Percentiles rank a stretch among this genome's conserved stretches.
Conservation (phyloP, 371 early-diverging fungal genomes). For the Chytridium lagenaria region DNA sequence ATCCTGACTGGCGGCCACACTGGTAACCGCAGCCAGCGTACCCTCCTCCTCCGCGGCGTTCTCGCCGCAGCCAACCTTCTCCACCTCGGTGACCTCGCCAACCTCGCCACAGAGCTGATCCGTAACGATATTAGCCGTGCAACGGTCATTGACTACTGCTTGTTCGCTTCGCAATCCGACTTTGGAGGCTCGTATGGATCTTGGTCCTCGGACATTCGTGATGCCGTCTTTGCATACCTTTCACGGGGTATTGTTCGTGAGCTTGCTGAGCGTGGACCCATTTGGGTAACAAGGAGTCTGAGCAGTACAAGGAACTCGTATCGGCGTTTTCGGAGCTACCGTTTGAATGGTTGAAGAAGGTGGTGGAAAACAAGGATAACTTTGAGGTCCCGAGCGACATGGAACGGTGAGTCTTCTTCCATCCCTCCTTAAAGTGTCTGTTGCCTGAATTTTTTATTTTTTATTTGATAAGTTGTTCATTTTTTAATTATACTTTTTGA, state of each 20-base stretch:
- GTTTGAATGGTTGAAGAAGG: constrained; percentile 64
- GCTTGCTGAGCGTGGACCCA: constrained; percentile 40
- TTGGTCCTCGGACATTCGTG: constrained; percentile 41
- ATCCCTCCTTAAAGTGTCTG: too few species aligned
- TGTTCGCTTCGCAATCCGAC: constrained; percentile 43
- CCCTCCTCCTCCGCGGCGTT: constrained; percentile 47
- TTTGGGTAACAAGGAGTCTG: constrained; percentile 54
- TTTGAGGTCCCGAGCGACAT: constrained; percentile 59
- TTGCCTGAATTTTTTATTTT: too few species aligned
- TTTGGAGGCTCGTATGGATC: constrained; percentile 34
- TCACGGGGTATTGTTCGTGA: constrained; percentile 52
- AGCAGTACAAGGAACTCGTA: constrained; percentile 54
- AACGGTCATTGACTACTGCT: constrained; percentile 53
- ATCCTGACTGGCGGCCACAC: constrained; percentile 28
- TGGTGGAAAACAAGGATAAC: constrained; percentile 52
- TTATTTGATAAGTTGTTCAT: neutral
- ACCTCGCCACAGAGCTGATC: constrained; percentile 46
- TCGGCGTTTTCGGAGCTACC: constrained; percentile 55
- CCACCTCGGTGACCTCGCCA: constrained; percentile 48
- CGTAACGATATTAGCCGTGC: constrained; percentile 45
- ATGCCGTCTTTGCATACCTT: constrained; percentile 52
- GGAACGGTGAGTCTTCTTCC: constrained; percentile 54
- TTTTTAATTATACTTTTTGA: neutral
- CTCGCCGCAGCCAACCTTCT: constrained; percentile 52
- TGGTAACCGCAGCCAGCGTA: constrained; percentile 14